Conservation (phyloP, 495 filamentous ascomycete genomes). For the Coniosporium apollinis region DNA sequence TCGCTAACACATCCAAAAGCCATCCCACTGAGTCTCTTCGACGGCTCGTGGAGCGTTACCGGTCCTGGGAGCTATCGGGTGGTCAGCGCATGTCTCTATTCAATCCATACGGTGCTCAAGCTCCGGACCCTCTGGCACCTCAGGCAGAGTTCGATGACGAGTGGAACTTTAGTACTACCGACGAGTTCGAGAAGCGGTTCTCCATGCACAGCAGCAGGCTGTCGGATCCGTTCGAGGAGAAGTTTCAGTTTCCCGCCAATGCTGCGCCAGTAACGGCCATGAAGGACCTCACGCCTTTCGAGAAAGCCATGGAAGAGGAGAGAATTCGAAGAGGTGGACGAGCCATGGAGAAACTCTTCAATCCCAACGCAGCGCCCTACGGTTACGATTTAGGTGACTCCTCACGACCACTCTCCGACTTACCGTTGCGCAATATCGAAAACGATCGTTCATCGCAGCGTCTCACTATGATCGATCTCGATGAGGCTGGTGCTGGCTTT, state of each 20-base stretch:
- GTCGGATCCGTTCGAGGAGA: constrained; percentile 1
- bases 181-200: constrained; percentile 51
- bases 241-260: constrained; percentile 2
- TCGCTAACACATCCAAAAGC: constrained; percentile 42
- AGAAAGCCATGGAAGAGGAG: constrained; percentile 14
- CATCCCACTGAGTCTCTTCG: constrained; percentile 47
- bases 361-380: constrained; percentile 15
- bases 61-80: constrained; percentile 69
- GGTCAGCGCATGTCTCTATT: constrained; percentile 76
- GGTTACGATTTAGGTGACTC: constrained; percentile 5
- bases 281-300: constrained; percentile 9
- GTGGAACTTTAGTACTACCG: constrained; percentile 87
- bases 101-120: constrained; percentile 53
- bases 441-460: constrained; percentile 16
- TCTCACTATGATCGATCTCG: constrained; percentile 26
- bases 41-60: constrained; percentile 67
- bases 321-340: constrained; percentile 12
- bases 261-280: constrained; percentile 7
- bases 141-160: constrained; percentile 43
- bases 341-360: constrained; percentile 19
- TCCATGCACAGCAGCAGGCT: constrained; percentile 8
- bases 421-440: constrained; percentile 19
- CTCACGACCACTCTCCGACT: constrained; percentile 14
- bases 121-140: constrained; percentile 29
- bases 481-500: constrained; percentile 37